A percentile compares a stretch with the other conserved stretches of the same genome.
phyloP scores from a whole-genome alignment of 169 alveolate species.

The Plasmodium gonderi region DNA sequence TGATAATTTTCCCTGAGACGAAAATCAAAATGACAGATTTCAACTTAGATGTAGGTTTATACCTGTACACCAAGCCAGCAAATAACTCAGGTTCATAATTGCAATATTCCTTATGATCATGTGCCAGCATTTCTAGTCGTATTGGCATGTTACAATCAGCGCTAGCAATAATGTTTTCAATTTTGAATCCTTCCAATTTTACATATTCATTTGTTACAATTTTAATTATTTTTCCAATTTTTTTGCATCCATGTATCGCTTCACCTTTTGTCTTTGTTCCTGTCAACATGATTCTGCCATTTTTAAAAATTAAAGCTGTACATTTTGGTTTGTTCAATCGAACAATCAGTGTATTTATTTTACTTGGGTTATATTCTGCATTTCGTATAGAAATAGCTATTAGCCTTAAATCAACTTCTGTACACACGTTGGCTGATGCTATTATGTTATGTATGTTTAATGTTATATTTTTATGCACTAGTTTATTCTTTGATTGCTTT shows the following conservation, averaged over 20 bases:
- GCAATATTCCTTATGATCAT: conserved; percentile 92
- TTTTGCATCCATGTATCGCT: conserved; percentile 94
- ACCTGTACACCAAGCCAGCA: conserved; percentile 92
- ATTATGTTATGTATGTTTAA: conserved; percentile 96
- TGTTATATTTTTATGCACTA: conserved; percentile 74
- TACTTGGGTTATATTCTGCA: conserved; percentile 97
- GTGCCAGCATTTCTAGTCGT: conserved; percentile 96
- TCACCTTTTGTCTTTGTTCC: conserved; percentile 96
- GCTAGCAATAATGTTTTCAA: conserved; percentile 98
- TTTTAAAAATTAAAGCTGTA: conserved; percentile 95
- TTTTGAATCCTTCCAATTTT: conserved; percentile 92
- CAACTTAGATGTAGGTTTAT: conserved; percentile 78
- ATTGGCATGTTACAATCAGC: conserved; percentile 97
- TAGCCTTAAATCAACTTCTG: conserved; percentile 92
- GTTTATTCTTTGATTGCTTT: conserved; percentile 1
- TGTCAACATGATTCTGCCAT: conserved; percentile 97
- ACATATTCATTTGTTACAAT: conserved; percentile 90
- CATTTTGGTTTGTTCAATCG: conserved; percentile 97
- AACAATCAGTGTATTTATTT: conserved; percentile 97
- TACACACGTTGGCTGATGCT: conserved; percentile 93
- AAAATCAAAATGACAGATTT: conserved; percentile 97
- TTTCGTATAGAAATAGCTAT: conserved; percentile 95
- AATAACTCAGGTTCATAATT: conserved; percentile 99
- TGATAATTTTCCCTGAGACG: conserved; percentile 98
- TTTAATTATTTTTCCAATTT: conserved; percentile 94